A percentile compares a stretch with the other conserved stretches of the same genome.
These are phyloP conservation scores for Ophiostoma sp. DNA, from an alignment of 2,329 filamentous ascomycete species.

Conservation along the genomic window DNA sequence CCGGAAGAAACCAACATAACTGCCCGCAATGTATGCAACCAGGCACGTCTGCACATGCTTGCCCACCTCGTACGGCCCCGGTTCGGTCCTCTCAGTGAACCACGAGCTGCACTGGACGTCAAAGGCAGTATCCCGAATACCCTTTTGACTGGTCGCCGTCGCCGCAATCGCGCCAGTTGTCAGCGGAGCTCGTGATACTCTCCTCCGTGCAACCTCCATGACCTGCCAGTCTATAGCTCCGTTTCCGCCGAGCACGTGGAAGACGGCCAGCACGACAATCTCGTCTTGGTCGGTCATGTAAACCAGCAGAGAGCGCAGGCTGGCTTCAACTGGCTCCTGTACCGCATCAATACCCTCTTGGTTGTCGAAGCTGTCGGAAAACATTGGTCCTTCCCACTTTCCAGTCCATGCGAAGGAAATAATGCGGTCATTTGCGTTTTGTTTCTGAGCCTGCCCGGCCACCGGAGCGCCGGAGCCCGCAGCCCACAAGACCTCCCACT, in stretches of 20 bases:
- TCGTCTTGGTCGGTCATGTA: constrained; percentile 49
- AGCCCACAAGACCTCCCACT: constrained; percentile 53
- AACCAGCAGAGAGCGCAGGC: constrained; percentile 41
- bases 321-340: not conserved
- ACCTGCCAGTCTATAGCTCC: constrained; percentile 42
- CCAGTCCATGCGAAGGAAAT: constrained; percentile 49
- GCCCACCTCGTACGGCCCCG: constrained; percentile 26
- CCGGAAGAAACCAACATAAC: constrained; percentile 52
- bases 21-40: constrained; percentile 47
- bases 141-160: not conserved
- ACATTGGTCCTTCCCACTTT: constrained; percentile 28
- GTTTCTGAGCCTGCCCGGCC: constrained; percentile 34
- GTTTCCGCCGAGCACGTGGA: constrained; percentile 19
- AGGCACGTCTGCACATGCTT: constrained; percentile 33
- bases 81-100: constrained; percentile 36
- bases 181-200: constrained; percentile 29
- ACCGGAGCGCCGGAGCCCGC: constrained; percentile 49
- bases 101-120: constrained; percentile 53
- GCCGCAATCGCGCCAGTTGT: not conserved
- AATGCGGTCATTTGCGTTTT: constrained; percentile 41
- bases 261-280: constrained; percentile 47
- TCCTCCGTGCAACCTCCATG: constrained; percentile 47
- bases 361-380: not conserved
- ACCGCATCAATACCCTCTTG: no score
- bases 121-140: not conserved